Conservation (phyloP, 495 filamentous ascomycete genomes). For the Hyphodiscus hymeniophilus region DNA sequence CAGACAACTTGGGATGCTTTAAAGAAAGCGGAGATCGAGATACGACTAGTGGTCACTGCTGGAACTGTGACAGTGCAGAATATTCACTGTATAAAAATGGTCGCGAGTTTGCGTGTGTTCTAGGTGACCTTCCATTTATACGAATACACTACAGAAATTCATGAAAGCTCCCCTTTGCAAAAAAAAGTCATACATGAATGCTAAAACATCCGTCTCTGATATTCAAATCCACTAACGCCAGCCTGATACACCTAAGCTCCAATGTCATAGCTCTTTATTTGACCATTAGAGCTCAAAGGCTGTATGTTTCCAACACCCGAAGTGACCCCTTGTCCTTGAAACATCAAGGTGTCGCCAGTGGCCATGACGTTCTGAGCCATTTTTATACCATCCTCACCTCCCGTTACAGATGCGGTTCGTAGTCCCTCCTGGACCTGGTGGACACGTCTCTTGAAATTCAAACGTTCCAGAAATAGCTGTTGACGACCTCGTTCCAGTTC, state of each 20-base stretch:
- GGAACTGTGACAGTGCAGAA: no score
- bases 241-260: conserved; percentile 18
- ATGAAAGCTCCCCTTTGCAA: neutral
- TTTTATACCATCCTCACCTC: conserved; percentile 51
- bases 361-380: conserved; percentile 41
- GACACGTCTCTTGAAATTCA: conserved; percentile 83
- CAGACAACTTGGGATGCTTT: no score
- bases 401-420: conserved; percentile 48
- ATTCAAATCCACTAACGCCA: conserved; percentile 13
- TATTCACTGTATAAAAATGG: no score
- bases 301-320: conserved; percentile 39
- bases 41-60: no score
- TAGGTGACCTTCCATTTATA: conserved; percentile 12
- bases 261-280: conserved; percentile 23
- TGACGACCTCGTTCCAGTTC: conserved; percentile 87
- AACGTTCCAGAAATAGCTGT: conserved; percentile 85
- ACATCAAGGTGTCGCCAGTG: conserved; percentile 51
- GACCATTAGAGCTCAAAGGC: conserved; percentile 57
- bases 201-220: neutral
- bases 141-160: conserved; percentile 12
- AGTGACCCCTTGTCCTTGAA: conserved; percentile 39
- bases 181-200: neutral
- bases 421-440: conserved; percentile 74
- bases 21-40: no score
- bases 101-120: no score